Evolutionary conservation across 805 yeast genomes (phyloP), one percentile per base, ranked within the genome.

Genomic region (Blastobotrys parvus): DNA sequence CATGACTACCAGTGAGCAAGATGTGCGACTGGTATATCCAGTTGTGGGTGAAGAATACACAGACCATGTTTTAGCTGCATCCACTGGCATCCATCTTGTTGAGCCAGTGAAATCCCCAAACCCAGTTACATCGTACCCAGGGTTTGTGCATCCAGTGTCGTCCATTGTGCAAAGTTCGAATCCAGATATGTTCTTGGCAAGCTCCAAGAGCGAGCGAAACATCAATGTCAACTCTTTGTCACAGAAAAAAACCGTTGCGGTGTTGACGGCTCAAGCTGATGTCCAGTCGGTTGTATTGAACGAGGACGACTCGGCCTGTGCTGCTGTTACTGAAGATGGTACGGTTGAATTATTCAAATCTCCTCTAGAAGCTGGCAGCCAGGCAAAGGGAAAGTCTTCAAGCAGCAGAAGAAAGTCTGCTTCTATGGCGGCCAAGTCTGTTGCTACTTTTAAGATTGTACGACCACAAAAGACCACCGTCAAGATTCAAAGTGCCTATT

Each of bases 131-230:
- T 70, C 78, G 1, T 78, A 75, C 57, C 87, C 94, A 1, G 94
- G 90, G 21, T 94, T 86, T 57, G 75, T 84, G 23, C 72, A 83
- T 16, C 80, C 87, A 3, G 72, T 86, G 33, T 70, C 68, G 52
- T 61, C 76, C 10, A 61, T 80, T 8, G 44, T 71, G 30, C 35
- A 58, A 18, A 62, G 44, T 15, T 35, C 60, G 18, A 63, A 50
- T 13, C 56, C 60, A 27, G 60, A 62, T 6, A 72, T 72, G 38
- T 77, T 87, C 52, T 60, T 84, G 35, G 80, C 92, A 1, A 73
- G 82, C 41, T 94, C 96, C 1, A 67, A 68, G 29, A 80, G 80
- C 47, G 97, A 89, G 60, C 73, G 97, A 52, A 87, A 85, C 59
- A 71, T 88, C 51, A 86, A 86, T 58, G 66, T 83, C 30, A 80